Percentiles rank a stretch among this genome's conserved stretches.
Evolutionary conservation across 352 stramenopile species (phyloP).

Genomic region (Pythium coloratum): DNA sequence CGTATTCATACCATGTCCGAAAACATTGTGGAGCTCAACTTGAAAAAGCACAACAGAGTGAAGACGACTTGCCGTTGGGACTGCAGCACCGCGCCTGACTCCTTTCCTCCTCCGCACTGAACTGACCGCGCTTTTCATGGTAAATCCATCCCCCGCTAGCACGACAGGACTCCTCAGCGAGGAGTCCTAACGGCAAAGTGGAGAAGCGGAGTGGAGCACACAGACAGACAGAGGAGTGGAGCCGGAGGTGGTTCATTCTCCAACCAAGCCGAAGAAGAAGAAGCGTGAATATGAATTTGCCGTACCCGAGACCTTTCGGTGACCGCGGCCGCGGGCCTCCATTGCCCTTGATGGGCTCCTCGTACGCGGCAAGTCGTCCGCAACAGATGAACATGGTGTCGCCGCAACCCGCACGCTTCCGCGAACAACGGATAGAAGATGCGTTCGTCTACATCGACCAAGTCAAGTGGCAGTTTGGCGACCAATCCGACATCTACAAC

Average conservation of each 20-base stretch:
- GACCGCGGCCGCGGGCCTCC: constrained; percentile 56
- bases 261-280: constrained; percentile 27
- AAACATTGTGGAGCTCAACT: not conserved
- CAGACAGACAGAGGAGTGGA: not conserved
- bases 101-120: not conserved
- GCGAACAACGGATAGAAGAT: constrained; percentile 95
- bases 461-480: constrained; percentile 99
- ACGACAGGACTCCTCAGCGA: not conserved
- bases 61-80: constrained; percentile 5
- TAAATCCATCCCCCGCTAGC: not conserved
- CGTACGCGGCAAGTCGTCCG: constrained; percentile 21
- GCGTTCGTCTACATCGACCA: constrained; percentile 99
- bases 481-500: constrained; percentile 99
- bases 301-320: constrained; percentile 65
- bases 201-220: not conserved
- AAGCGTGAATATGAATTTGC: constrained; percentile 63
- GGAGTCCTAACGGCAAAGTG: not conserved
- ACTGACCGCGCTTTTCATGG: not conserved
- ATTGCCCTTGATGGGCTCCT: constrained; percentile 32
- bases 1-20: not conserved
- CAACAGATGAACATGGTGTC: constrained; percentile 27
- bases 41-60: not conserved
- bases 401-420: constrained; percentile 44
- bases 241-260: not conserved
- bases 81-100: not conserved